phyloP scores from a whole-genome alignment of 768 basidiomycete species.

The Boletus barrowsii region DNA sequence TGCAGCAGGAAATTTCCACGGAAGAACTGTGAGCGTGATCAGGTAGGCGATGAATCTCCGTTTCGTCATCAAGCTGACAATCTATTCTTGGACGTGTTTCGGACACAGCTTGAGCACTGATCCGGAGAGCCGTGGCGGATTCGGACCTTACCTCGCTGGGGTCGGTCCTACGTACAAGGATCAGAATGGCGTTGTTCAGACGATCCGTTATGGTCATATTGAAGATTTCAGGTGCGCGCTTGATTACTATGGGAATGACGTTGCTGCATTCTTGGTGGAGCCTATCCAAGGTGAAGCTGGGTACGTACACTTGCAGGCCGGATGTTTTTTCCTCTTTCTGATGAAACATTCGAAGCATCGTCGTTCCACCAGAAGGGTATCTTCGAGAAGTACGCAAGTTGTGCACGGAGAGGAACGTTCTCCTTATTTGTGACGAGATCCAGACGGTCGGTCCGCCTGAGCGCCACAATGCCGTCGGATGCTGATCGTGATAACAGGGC shows the following conservation, averaged over 20 bases:
- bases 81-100: constrained; percentile 11
- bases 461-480: neutral
- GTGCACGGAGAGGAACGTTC: constrained; percentile 89
- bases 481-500: constrained; percentile 46
- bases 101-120: constrained; percentile 85
- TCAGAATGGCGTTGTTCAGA: constrained; percentile 41
- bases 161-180: constrained; percentile 79
- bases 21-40: constrained; percentile 85
- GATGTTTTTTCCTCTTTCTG: neutral
- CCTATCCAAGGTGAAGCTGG: constrained; percentile 99
- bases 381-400: constrained; percentile 70
- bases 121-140: constrained; percentile 80
- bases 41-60: constrained; percentile 43
- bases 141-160: constrained; percentile 85
- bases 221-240: constrained; percentile 82
- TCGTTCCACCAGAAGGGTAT: constrained; percentile 89
- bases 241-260: constrained; percentile 72
- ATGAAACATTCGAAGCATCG: constrained; percentile 53
- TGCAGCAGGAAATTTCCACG: constrained; percentile 93
- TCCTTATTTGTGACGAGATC: constrained; percentile 98
- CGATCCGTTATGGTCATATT: constrained; percentile 81
- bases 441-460: constrained; percentile 65
- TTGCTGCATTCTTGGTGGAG: constrained; percentile 93
- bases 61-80: neutral
- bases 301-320: constrained; percentile 41